These are phyloP conservation scores for Zygoascus flipseniorum DNA, from an alignment of 805 yeast genomes.

Conservation along the genomic window DNA sequence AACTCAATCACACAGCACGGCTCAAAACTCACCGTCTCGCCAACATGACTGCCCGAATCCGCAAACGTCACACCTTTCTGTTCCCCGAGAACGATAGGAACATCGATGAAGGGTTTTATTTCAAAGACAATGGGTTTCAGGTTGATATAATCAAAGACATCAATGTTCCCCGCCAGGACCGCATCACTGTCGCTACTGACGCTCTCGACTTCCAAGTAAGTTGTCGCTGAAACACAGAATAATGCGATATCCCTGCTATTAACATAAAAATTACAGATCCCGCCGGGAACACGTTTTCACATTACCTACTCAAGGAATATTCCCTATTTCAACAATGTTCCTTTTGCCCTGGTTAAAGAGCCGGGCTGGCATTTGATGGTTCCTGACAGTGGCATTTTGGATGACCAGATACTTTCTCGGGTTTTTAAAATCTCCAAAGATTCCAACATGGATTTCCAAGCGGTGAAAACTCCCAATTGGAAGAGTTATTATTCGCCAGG, in stretches of 20 bases:
- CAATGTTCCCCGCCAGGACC: conserved; percentile 12
- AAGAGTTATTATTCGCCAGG: conserved; percentile 7
- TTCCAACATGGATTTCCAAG: background rate
- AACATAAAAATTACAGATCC: too few species aligned
- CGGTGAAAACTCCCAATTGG: conserved; percentile 16
- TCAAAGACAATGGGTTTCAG: background rate
- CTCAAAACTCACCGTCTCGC: too few species aligned
- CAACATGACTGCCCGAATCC: conserved; percentile 4
- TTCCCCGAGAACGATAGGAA: conserved; percentile 5
- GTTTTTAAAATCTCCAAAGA: background rate
- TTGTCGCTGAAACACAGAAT: background rate
- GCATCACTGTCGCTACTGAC: conserved; percentile 13
- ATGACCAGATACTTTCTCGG: background rate
- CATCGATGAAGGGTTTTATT: background rate
- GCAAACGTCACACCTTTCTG: conserved; percentile 14
- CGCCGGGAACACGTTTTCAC: conserved; percentile 5
- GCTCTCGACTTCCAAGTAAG: background rate
- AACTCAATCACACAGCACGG: too few species aligned
- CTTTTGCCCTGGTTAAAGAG: conserved; percentile 21
- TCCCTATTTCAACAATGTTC: conserved; percentile 15
- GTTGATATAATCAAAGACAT: conserved; percentile 1
- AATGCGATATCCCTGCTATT: too few species aligned
- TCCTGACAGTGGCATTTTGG: background rate
- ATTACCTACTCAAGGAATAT: conserved; percentile 12
- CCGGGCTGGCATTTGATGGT: conserved; percentile 17